Conservation (phyloP, 139 green algal genomes). For the Ostreobium quekettii region DNA sequence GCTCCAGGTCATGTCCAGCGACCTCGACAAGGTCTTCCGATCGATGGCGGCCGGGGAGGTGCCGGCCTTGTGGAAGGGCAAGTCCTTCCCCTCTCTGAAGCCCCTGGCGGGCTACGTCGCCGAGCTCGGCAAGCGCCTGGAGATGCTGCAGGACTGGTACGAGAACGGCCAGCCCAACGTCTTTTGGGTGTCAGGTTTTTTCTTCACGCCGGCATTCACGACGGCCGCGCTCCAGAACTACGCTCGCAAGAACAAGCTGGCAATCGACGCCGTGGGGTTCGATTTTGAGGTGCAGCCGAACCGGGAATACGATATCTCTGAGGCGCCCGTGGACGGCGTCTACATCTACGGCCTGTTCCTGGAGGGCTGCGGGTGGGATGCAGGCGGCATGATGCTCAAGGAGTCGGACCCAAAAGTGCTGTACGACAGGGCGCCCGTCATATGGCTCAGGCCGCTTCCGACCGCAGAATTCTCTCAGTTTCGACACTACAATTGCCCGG, state of each 20-base stretch:
- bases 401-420: neutral
- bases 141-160: slow-evolving; percentile 50
- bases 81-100: slow-evolving; percentile 66
- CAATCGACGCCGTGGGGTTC: slow-evolving; percentile 76
- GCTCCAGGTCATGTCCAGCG: slow-evolving; percentile 64
- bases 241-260: slow-evolving; percentile 59
- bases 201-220: slow-evolving; percentile 46
- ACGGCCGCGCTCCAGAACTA: slow-evolving; percentile 64
- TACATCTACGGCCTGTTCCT: slow-evolving; percentile 67
- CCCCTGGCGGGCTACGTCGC: slow-evolving; percentile 61
- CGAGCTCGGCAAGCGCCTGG: slow-evolving; percentile 56
- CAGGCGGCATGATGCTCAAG: slow-evolving; percentile 23
- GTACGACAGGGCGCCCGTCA: slow-evolving; percentile 28
- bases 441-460: slow-evolving; percentile 52
- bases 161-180: slow-evolving; percentile 33
- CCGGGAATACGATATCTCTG: slow-evolving; percentile 13
- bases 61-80: slow-evolving; percentile 56
- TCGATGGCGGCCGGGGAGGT: slow-evolving; percentile 43
- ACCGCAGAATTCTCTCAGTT: slow-evolving; percentile 29
- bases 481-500: slow-evolving; percentile 58
- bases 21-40: slow-evolving; percentile 52
- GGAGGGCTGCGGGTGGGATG: slow-evolving; percentile 59
- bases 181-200: slow-evolving; percentile 71
- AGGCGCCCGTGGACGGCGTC: slow-evolving; percentile 55
- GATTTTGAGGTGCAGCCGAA: slow-evolving; percentile 38